A percentile compares a stretch with the other conserved stretches of the same genome.
Evolutionary conservation across 2,329 filamentous ascomycete species (phyloP).

Genomic region (Huntiella decipiens): DNA sequence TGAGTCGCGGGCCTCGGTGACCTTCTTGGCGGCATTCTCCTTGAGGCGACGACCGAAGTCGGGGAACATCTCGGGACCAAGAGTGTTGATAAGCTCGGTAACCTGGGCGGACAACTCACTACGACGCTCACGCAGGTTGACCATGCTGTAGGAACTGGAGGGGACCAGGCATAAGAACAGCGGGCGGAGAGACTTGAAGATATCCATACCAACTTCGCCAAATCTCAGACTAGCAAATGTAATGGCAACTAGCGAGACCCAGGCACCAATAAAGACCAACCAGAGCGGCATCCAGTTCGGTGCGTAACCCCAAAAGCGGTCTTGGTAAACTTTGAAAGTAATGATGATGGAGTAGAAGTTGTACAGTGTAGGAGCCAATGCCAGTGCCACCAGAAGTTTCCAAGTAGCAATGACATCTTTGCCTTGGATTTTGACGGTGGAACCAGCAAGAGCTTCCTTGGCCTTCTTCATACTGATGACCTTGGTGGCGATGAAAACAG

Average conservation of each 20-base stretch:
- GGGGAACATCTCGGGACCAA: constrained; percentile 92
- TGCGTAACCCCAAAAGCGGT: constrained; percentile 65
- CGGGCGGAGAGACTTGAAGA: constrained; percentile 81
- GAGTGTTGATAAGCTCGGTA: constrained; percentile 80
- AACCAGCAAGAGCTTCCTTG: constrained; percentile 64
- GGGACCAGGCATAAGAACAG: constrained; percentile 73
- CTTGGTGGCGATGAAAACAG: constrained; percentile 72
- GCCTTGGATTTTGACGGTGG: constrained; percentile 73
- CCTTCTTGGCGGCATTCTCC: constrained; percentile 28
- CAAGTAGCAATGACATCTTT: constrained; percentile 84
- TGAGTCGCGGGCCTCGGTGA: constrained; percentile 14
- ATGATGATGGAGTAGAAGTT: constrained; percentile 60
- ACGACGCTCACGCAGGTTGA: constrained; percentile 54
- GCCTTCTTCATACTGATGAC: constrained; percentile 67
- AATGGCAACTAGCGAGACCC: constrained; percentile 66
- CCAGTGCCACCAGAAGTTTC: constrained; percentile 79
- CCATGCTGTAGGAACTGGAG: constrained; percentile 63
- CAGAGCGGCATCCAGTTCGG: constrained; percentile 67
- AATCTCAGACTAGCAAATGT: constrained; percentile 89
- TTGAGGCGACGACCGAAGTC: constrained; percentile 72
- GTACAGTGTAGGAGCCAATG: constrained; percentile 65
- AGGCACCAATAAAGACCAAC: constrained; percentile 53
- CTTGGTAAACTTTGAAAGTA: constrained; percentile 59
- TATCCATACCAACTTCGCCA: constrained; percentile 97
- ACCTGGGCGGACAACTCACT: constrained; percentile 62